These are phyloP conservation scores for Podospora comata DNA, from an alignment of 495 filamentous ascomycete genomes.

Conservation along the genomic window DNA sequence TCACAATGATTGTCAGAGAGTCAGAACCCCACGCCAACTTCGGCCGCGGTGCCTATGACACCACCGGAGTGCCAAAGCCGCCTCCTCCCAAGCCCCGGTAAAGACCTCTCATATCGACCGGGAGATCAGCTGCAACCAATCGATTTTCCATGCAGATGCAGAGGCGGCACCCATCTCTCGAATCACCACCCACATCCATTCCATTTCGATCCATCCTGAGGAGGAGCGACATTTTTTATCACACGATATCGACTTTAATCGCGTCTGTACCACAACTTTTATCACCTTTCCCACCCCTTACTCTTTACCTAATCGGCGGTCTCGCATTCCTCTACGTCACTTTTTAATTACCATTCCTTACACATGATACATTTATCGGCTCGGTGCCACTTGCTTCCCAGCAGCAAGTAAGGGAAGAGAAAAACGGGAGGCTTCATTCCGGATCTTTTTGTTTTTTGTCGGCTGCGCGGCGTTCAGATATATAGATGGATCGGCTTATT, in stretches of 20 bases:
- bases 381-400: constrained; percentile 42
- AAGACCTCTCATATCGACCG: constrained; percentile 13
- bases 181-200: constrained; percentile 9
- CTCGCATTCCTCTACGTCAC: constrained; percentile 38
- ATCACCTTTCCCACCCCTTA: constrained; percentile 10
- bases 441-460: constrained; percentile 27
- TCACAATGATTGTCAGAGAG: constrained; percentile 48
- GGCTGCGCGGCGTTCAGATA: constrained; percentile 36
- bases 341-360: constrained; percentile 44
- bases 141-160: background rate
- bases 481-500: constrained; percentile 32
- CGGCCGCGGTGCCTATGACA: constrained; percentile 57
- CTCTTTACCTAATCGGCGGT: constrained; percentile 1
- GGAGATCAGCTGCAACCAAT: constrained; percentile 17
- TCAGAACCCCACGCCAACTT: constrained; percentile 46
- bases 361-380: constrained; percentile 36
- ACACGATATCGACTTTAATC: constrained; percentile 31
- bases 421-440: constrained; percentile 26
- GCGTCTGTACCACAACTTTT: constrained; percentile 26
- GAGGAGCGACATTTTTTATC: constrained; percentile 10
- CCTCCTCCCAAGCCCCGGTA: constrained; percentile 53
- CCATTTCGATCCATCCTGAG: constrained; percentile 7
- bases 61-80: constrained; percentile 54
- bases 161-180: background rate
- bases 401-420: constrained; percentile 29